phyloP scores from a whole-genome alignment of 176 grass and related monocot genomes.

The Tuctoria greenei region DNA sequence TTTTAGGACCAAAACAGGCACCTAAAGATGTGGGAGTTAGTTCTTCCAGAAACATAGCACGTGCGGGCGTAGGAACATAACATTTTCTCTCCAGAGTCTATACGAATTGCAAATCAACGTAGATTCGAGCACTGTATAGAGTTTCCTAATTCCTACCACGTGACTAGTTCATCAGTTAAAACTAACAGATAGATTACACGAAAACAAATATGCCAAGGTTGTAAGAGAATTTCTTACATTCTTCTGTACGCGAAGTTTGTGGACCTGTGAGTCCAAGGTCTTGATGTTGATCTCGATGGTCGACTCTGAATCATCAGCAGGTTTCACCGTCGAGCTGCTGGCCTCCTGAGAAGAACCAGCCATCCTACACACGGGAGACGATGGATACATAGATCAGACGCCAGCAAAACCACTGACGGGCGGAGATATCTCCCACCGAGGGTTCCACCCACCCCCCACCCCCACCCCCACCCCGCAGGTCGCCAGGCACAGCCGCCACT shows the following conservation, averaged over 20 bases:
- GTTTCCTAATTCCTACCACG: not conserved
- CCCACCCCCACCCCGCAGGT: too few species aligned
- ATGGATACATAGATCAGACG: not conserved
- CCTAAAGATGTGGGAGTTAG: constrained; percentile 45
- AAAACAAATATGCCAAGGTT: not conserved
- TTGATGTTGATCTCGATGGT: constrained; percentile 91
- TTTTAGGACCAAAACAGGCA: constrained; percentile 58
- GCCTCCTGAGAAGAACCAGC: constrained; percentile 39
- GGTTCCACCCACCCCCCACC: too few species aligned
- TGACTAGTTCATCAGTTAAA: constrained; percentile 7
- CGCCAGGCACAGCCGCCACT: too few species aligned
- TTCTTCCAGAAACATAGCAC: not conserved
- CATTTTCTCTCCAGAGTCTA: not conserved
- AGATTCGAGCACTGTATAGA: not conserved
- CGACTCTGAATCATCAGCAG: constrained; percentile 36
- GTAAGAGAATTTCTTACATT: too few species aligned
- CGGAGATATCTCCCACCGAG: too few species aligned
- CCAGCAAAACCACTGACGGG: too few species aligned
- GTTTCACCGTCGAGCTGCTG: constrained; percentile 32
- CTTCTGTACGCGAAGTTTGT: constrained; percentile 66
- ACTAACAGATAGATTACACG: not conserved
- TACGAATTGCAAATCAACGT: not conserved
- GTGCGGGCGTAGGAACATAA: too few species aligned
- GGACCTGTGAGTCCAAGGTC: constrained; percentile 76
- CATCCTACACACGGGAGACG: constrained; percentile 48